Base-by-base conservation (phyloP, 1,284 basidiomycete genomes). In the Trametes versicolor region DNA sequence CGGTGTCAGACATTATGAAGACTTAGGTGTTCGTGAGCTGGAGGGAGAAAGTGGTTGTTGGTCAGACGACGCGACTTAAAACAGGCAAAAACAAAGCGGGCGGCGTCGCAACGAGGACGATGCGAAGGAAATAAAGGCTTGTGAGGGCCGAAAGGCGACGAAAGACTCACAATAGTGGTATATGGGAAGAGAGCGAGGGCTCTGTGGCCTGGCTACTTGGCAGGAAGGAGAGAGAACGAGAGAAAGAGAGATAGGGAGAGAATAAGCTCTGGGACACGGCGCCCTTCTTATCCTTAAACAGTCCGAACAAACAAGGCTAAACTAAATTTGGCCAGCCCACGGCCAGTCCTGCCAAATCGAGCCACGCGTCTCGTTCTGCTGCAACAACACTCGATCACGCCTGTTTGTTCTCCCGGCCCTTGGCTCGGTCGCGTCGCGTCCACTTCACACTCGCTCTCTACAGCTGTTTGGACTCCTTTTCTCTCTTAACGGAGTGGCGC, bases 1-100 rank as follows among this genome's bases (percentile, higher is more conserved):
- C 89, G 74, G 87, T 71, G 65, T 90, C 85, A 83, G 93, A 94
- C 91, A 94, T 94, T 91, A 93, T 86, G 80, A 73, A 67, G 68
- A 70, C 64, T 81, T 83, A 76, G 79, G 78, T 81, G 79, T 80
- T 82, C 81, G 81, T 81, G 82, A 83, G 85, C 82, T 87, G 75
- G 7, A 59, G 62, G 41, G 13, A 48, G 48, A 29, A 72, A 67
- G 65, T 56, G 64, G 47, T 60, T 61, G 70, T 66, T 70, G 64
- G 68, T 65, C 65, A 71, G 69, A 70, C 67, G 68, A 69, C 65
- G 62, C 60, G 66, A 47, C 54, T 65, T 53, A 15, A 60, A 59
- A 43, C 50, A 23, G 39, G 32, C 53, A 50, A 64, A 41, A 58
- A 67, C 54, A 51, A 62, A 49, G 68, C 61, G 65, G 64, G 67